Conservation (phyloP, 805 yeast species). For the Candida fluviatilis region DNA sequence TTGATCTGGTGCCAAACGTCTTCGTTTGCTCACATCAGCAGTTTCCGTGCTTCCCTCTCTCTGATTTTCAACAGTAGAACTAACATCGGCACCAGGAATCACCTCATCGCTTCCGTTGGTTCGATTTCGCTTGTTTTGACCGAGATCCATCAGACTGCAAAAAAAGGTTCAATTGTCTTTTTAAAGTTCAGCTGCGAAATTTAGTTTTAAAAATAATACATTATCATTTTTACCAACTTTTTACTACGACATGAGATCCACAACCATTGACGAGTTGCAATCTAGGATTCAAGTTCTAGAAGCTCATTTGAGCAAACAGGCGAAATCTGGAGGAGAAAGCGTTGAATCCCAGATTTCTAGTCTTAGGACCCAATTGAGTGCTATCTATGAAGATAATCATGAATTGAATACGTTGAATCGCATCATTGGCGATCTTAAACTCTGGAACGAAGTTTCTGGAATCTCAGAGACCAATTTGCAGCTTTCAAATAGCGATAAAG, state of each 20-base stretch:
- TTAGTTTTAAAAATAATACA: too few species aligned
- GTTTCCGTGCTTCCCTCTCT: neutral
- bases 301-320: neutral
- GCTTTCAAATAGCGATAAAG: neutral
- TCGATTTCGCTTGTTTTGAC: neutral
- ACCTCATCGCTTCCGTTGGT: neutral
- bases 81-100: neutral
- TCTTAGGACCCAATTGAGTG: slow-evolving; percentile 10
- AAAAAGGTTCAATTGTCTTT: too few species aligned
- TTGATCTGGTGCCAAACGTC: neutral
- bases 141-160: neutral
- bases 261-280: neutral
- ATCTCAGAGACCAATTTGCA: neutral
- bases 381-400: slow-evolving; percentile 12
- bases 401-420: slow-evolving; percentile 17
- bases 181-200: neutral
- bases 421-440: slow-evolving; percentile 14
- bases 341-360: slow-evolving; percentile 10
- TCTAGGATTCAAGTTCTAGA: neutral
- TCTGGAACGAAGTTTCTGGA: slow-evolving; percentile 13
- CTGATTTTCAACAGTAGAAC: neutral
- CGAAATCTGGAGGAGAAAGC: neutral
- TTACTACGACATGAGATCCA: neutral
- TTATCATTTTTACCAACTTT: too few species aligned
- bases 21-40: neutral